Percentiles rank a stretch among this genome's conserved stretches.
These are phyloP conservation scores for Stenocarpella maydis DNA, from an alignment of 2,329 filamentous ascomycete species.

Conservation along the genomic window DNA sequence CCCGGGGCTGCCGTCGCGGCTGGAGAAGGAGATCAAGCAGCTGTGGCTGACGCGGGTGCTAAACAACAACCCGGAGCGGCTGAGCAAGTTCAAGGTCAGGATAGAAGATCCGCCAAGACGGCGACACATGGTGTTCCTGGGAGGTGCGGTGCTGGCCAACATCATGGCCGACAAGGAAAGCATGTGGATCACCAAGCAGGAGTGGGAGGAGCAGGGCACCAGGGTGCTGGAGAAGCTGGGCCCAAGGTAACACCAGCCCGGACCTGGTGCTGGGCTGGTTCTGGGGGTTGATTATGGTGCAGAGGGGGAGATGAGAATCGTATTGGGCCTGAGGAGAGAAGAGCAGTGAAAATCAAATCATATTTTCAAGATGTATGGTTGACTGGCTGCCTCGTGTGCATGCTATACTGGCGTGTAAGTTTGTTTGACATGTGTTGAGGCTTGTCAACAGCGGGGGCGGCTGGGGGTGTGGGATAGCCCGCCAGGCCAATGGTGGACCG, in stretches of 20 bases:
- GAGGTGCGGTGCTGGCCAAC: slow-evolving; percentile 94
- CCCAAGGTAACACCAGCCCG: slow-evolving; percentile 67
- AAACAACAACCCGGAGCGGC: slow-evolving; percentile 87
- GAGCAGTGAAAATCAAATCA: slow-evolving; percentile 19
- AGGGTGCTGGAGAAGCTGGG: slow-evolving; percentile 91
- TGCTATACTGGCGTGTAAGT: background rate
- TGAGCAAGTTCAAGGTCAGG: slow-evolving; percentile 99
- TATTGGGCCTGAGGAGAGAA: slow-evolving; percentile 6
- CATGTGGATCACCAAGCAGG: slow-evolving; percentile 98
- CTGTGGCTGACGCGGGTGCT: slow-evolving; percentile 94
- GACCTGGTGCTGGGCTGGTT: slow-evolving; percentile 7
- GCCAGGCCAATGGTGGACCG: background rate
- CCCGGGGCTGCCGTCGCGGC: slow-evolving; percentile 87
- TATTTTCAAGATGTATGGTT: background rate
- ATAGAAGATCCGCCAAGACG: slow-evolving; percentile 97
- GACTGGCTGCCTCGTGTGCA: background rate
- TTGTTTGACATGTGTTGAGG: too few species aligned
- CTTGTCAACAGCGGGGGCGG: too few species aligned
- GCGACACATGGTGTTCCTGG: slow-evolving; percentile 99
- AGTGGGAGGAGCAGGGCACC: slow-evolving; percentile 94
- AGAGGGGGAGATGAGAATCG: slow-evolving; percentile 1
- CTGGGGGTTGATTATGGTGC: slow-evolving; percentile 33
- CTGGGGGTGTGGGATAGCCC: too few species aligned
- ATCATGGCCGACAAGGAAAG: slow-evolving; percentile 99
- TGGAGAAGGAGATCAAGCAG: slow-evolving; percentile 99